Percentiles rank a stretch among this genome's conserved stretches.
These are phyloP conservation scores for Leucocoprinus sp. DNA, from an alignment of 768 basidiomycete genomes.

Conservation along the genomic window DNA sequence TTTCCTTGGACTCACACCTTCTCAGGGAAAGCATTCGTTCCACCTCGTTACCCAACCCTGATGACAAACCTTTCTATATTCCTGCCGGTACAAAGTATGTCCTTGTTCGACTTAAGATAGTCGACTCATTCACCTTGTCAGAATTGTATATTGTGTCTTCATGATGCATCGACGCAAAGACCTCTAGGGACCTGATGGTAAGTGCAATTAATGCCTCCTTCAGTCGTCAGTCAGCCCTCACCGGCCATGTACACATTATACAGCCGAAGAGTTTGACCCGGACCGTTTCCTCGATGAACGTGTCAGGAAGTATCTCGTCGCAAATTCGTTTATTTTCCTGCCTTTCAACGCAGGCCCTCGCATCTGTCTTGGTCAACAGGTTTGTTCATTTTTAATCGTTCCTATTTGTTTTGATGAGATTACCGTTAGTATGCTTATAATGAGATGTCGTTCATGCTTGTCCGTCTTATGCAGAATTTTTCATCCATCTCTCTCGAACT, in stretches of 20 bases:
- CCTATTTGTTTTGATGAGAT: constrained; percentile 24
- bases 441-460: constrained; percentile 40
- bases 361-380: constrained; percentile 45
- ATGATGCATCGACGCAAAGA: too few species aligned
- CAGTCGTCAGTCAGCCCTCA: too few species aligned
- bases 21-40: constrained; percentile 37
- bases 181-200: too few species aligned
- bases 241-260: background rate
- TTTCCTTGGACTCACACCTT: background rate
- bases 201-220: too few species aligned
- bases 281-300: constrained; percentile 58
- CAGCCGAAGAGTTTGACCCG: constrained; percentile 59
- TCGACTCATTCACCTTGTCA: too few species aligned
- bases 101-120: too few species aligned
- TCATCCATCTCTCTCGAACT: constrained; percentile 37
- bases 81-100: too few species aligned
- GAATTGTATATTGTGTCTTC: too few species aligned
- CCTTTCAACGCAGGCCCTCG: constrained; percentile 65
- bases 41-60: constrained; percentile 38
- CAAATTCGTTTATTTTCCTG: constrained; percentile 61
- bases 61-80: constrained; percentile 39
- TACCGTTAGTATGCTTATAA: constrained; percentile 17
- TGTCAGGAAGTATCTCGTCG: constrained; percentile 40
- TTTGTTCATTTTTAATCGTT: constrained; percentile 17
- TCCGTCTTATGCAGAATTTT: constrained; percentile 55